Evolutionary conservation across 2,329 filamentous ascomycete species (phyloP).

Genomic region (Mycosphaerelloides madeirae): DNA sequence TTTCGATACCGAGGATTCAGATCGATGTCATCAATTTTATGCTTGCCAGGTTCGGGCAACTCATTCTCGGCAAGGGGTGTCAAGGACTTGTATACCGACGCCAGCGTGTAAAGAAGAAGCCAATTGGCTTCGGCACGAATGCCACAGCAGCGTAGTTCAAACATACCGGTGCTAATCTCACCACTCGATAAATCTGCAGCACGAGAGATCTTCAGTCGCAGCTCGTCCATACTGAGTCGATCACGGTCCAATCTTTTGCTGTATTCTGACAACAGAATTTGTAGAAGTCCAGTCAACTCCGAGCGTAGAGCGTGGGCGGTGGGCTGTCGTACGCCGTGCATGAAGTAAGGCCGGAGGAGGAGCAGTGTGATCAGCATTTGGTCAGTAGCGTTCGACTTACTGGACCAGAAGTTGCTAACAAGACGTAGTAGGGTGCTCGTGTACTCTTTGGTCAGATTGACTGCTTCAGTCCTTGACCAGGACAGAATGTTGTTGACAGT

Average conservation of each 20-base stretch:
- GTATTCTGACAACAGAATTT: constrained; percentile 75
- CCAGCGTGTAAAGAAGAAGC: constrained; percentile 38
- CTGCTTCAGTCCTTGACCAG: constrained; percentile 63
- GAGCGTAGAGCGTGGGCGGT: constrained; percentile 15
- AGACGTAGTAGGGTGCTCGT: constrained; percentile 62
- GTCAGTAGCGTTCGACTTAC: constrained; percentile 55
- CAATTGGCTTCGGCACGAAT: constrained; percentile 30
- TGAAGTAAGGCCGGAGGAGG: constrained; percentile 47
- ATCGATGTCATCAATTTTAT: constrained; percentile 11
- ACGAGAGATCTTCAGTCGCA: constrained; percentile 44
- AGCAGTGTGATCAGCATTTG: constrained; percentile 70
- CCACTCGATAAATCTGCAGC: neutral
- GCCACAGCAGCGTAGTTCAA: constrained; percentile 30
- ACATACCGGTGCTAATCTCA: constrained; percentile 10
- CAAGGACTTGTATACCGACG: constrained; percentile 29
- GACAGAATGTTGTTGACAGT: constrained; percentile 68
- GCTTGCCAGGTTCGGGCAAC: constrained; percentile 1
- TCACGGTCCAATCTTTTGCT: constrained; percentile 47
- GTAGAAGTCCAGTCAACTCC: constrained; percentile 60
- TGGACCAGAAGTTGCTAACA: constrained; percentile 67
- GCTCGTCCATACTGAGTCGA: constrained; percentile 71
- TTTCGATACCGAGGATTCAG: constrained; percentile 29
- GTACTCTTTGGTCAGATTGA: constrained; percentile 56
- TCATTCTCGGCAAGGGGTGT: neutral
- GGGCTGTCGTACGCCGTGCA: constrained; percentile 28